These are phyloP conservation scores for Diversispora eburnea DNA, from an alignment of 192 early-diverging fungal species.

Conservation along the genomic window DNA sequence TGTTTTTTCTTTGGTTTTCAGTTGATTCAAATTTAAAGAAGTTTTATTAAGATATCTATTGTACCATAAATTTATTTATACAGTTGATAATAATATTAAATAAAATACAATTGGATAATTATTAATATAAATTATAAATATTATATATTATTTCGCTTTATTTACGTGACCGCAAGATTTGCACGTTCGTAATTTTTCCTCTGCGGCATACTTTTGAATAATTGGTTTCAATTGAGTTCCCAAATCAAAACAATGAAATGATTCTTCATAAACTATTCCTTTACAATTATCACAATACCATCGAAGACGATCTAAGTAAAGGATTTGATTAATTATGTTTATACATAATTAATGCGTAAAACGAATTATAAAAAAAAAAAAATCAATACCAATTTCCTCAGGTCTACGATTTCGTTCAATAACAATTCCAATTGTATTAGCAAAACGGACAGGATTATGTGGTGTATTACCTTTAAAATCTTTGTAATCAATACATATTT, in stretches of 20 bases:
- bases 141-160: constrained; percentile 41
- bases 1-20: too few relatives aligned
- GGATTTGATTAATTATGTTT: not conserved
- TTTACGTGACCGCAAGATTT: constrained; percentile 64
- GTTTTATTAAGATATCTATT: too few relatives aligned
- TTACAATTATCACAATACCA: constrained; percentile 95
- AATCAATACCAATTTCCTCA: constrained; percentile 56
- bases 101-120: too few relatives aligned
- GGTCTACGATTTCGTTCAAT: constrained; percentile 82
- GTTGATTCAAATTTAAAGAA: too few relatives aligned
- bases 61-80: too few relatives aligned
- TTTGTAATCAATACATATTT: not conserved
- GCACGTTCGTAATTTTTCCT: constrained; percentile 72
- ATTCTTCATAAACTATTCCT: constrained; percentile 80
- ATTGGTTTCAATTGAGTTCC: constrained; percentile 89
- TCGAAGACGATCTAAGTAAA: constrained; percentile 68
- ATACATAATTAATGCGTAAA: not conserved
- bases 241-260: constrained; percentile 87
- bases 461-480: constrained; percentile 69
- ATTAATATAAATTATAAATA: too few relatives aligned
- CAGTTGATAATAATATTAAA: too few relatives aligned
- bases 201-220: constrained; percentile 75
- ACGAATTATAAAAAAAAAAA: not conserved
- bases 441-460: constrained; percentile 92
- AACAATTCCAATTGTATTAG: constrained; percentile 94